These are phyloP conservation scores for Psilocybe mexicana DNA, from an alignment of 1,284 basidiomycete genomes.

Conservation along the genomic window DNA sequence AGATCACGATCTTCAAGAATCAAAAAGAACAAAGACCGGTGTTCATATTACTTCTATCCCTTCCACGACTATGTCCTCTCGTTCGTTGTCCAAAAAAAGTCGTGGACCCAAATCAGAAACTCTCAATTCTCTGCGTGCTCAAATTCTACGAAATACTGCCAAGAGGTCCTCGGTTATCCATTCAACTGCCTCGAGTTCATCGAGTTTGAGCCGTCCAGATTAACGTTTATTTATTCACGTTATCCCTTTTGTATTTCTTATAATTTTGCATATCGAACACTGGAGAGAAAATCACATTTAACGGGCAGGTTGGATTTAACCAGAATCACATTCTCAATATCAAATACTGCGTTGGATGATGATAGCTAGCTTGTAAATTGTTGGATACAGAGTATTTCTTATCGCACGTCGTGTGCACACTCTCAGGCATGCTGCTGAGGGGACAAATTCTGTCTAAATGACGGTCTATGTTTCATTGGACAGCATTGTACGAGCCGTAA, in stretches of 20 bases:
- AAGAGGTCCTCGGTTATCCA: slow-evolving; percentile 29
- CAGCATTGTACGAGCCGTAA: no score
- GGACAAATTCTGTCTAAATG: no score
- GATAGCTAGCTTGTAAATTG: no score
- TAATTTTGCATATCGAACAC: no score
- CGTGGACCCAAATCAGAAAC: slow-evolving; percentile 25
- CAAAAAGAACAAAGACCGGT: slow-evolving; percentile 50
- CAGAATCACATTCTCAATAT: no score
- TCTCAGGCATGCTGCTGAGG: no score
- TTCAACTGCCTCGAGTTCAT: background rate
- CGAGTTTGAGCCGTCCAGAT: background rate
- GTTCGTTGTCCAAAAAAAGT: slow-evolving; percentile 23
- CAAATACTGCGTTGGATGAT: no score
- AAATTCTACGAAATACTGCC: slow-evolving; percentile 58
- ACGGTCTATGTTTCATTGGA: no score
- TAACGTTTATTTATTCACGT: background rate
- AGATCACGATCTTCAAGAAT: slow-evolving; percentile 41
- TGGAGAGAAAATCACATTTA: no score
- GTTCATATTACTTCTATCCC: slow-evolving; percentile 29
- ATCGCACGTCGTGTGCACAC: no score
- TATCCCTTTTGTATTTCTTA: background rate
- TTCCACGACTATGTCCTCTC: slow-evolving; percentile 9
- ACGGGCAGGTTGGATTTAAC: no score
- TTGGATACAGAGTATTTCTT: no score
- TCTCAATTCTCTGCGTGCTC: slow-evolving; percentile 49